A percentile compares a stretch with the other conserved stretches of the same genome.
These are phyloP conservation scores for Echinosophora koreensis DNA, from an alignment of 306 rosid genomes.

Conservation along the genomic window DNA sequence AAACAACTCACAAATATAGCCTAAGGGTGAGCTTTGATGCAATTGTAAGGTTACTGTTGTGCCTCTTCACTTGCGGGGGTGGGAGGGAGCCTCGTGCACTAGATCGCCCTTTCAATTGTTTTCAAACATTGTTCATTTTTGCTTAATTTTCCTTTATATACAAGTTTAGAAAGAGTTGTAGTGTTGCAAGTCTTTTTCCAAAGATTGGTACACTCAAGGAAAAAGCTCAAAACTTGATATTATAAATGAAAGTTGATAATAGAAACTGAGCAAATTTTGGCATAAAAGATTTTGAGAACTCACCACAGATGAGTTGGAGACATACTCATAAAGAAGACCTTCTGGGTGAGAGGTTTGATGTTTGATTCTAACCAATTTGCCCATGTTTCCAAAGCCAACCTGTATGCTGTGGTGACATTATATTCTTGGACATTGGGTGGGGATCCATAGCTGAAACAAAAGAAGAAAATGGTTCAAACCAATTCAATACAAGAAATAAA, in stretches of 20 bases:
- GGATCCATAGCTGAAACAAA: slow-evolving; percentile 65
- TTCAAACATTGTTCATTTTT: background rate
- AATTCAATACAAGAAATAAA: background rate
- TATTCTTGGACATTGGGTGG: slow-evolving; percentile 73
- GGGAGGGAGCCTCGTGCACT: too few species aligned
- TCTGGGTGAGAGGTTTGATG: slow-evolving; percentile 65
- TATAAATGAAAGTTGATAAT: background rate
- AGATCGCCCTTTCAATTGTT: too few species aligned
- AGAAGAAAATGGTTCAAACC: slow-evolving; percentile 2
- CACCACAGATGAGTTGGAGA: slow-evolving; percentile 94
- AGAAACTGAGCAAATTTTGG: background rate
- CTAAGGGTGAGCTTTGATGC: too few species aligned
- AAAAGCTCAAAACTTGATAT: background rate
- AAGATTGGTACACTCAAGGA: background rate
- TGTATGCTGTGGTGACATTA: slow-evolving; percentile 79
- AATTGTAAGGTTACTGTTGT: too few species aligned
- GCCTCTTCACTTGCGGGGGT: too few species aligned
- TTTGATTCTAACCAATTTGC: slow-evolving; percentile 82
- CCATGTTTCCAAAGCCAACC: slow-evolving; percentile 88
- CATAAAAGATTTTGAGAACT: slow-evolving; percentile 38
- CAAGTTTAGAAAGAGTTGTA: background rate
- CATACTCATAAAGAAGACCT: slow-evolving; percentile 87
- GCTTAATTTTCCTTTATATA: background rate
- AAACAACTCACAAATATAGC: too few species aligned
- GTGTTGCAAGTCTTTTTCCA: background rate